These are phyloP conservation scores for Flaveria trinervia DNA, from an alignment of 129 eudicot species.

Conservation along the genomic window DNA sequence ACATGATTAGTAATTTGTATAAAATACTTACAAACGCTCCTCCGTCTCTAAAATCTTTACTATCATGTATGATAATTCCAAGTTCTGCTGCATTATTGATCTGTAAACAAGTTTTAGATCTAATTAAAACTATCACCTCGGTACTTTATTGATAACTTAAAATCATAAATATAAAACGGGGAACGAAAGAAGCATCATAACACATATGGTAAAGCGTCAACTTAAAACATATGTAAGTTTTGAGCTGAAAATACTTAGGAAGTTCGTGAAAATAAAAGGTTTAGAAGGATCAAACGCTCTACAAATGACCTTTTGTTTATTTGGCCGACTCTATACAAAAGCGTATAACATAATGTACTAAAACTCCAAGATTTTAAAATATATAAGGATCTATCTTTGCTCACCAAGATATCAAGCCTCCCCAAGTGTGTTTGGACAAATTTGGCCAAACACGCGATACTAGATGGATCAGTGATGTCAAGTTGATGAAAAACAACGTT, in stretches of 20 bases:
- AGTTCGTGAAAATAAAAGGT: no score
- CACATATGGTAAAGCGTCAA: no score
- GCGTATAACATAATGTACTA: background rate
- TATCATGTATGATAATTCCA: slow-evolving; percentile 10
- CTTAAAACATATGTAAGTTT: no score
- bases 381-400: background rate
- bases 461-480: background rate
- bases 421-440: background rate
- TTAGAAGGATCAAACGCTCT: no score
- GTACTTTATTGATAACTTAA: background rate
- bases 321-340: no score
- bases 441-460: background rate
- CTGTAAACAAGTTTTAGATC: background rate
- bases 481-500: slow-evolving; percentile 19
- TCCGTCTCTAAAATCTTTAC: slow-evolving; percentile 6
- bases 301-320: no score
- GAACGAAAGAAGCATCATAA: no score
- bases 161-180: no score
- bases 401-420: background rate
- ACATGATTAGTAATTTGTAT: no score
- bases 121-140: background rate
- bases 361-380: background rate
- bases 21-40: slow-evolving; percentile 6
- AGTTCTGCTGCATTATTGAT: slow-evolving; percentile 5
- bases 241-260: no score